Conservation (phyloP, 2,329 filamentous ascomycete genomes). For the Dactylella cylindrospora region DNA sequence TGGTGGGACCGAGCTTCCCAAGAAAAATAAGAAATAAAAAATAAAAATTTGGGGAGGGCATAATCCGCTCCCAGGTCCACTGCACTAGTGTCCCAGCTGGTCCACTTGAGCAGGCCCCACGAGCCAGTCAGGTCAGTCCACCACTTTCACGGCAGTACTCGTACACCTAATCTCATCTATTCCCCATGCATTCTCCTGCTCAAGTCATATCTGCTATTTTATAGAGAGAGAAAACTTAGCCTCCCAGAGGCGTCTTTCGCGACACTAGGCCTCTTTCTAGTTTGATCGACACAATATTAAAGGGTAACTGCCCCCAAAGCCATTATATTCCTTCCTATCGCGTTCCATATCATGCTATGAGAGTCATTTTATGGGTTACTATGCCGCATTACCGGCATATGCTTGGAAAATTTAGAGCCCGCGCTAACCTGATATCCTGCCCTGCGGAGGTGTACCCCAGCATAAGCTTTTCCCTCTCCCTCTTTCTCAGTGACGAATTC, state of each 20-base stretch:
- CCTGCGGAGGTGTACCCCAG: constrained; percentile 28
- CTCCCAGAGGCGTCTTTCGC: constrained; percentile 7
- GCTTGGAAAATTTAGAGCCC: constrained; percentile 32
- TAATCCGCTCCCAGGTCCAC: constrained; percentile 24
- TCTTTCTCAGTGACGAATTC: constrained; percentile 9
- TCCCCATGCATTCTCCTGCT: constrained; percentile 2
- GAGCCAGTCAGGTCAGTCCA: constrained; percentile 34
- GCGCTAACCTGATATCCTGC: constrained; percentile 38
- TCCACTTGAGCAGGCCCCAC: constrained; percentile 27
- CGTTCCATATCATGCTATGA: constrained; percentile 23
- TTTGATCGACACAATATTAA: constrained; percentile 41
- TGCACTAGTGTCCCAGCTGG: constrained; percentile 36
- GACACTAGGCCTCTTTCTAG: constrained; percentile 25
- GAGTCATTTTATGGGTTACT: constrained; percentile 26
- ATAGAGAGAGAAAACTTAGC: constrained; percentile 9
- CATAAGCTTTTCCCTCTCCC: constrained; percentile 13
- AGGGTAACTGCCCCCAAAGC: constrained; percentile 36
- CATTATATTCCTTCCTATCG: constrained; percentile 22
- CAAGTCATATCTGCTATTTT: background rate
- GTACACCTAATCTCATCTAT: constrained; percentile 37
- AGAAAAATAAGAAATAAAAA: too few species aligned
- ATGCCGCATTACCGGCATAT: constrained; percentile 40
- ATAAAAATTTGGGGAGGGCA: constrained; percentile 36
- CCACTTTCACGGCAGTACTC: constrained; percentile 28
- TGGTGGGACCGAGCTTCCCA: constrained; percentile 7